Evolutionary conservation across 225 moss, liverwort and hornwort genomes (phyloP).

Genomic region (Thuidium tamariscinum): DNA sequence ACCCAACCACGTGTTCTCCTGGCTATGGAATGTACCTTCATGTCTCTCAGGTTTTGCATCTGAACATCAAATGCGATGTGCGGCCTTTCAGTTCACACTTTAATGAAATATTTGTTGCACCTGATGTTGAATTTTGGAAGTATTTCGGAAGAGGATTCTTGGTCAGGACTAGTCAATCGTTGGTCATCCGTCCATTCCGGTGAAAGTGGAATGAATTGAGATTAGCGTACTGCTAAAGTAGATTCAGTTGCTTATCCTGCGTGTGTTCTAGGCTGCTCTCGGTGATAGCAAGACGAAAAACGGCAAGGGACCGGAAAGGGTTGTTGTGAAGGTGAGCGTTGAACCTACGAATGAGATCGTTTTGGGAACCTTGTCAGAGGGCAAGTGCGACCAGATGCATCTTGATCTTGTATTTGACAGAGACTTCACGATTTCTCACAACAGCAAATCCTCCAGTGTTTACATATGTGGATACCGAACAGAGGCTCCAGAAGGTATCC

Average conservation of each 20-base stretch:
- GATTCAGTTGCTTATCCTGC: background rate
- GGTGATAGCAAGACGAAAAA: conserved; percentile 35
- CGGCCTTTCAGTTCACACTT: background rate
- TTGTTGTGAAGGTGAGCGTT: conserved; percentile 59
- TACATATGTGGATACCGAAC: conserved; percentile 79
- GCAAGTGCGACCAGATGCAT: conserved; percentile 80
- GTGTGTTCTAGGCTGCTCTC: conserved; percentile 49
- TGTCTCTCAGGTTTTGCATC: conserved; percentile 49
- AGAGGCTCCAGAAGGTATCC: conserved; percentile 31
- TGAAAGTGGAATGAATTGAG: background rate
- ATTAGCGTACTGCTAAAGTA: background rate
- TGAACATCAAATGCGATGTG: background rate
- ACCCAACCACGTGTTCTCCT: conserved; percentile 36
- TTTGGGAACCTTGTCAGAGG: conserved; percentile 54
- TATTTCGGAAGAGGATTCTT: background rate
- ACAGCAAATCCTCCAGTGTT: conserved; percentile 47
- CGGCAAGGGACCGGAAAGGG: conserved; percentile 45
- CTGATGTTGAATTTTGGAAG: background rate
- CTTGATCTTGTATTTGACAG: conserved; percentile 77
- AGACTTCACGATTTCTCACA: conserved; percentile 69
- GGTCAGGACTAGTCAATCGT: background rate
- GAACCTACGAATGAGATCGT: conserved; percentile 38
- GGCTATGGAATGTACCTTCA: conserved; percentile 64
- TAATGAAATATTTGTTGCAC: background rate
- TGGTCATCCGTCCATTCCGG: background rate